These are phyloP conservation scores for Haplosporangium gracile DNA, from an alignment of 192 early-diverging fungal genomes.

Conservation along the genomic window DNA sequence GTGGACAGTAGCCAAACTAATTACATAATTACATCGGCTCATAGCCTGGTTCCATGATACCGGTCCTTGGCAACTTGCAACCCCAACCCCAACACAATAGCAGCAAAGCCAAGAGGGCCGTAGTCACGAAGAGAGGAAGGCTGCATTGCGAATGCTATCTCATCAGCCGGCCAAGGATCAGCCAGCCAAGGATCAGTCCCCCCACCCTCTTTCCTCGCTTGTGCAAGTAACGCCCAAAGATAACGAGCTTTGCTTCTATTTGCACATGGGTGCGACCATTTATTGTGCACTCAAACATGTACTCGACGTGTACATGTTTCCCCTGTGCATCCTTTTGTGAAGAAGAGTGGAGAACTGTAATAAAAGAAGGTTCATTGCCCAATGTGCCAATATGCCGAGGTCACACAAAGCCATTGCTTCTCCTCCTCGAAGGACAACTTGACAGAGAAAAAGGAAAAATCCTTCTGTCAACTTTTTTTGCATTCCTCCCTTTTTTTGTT, in stretches of 20 bases:
- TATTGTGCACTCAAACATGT: background rate
- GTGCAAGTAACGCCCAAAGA: background rate
- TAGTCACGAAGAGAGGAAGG: too few relatives aligned
- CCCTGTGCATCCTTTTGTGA: too few relatives aligned
- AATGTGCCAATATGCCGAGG: background rate
- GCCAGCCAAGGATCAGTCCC: background rate
- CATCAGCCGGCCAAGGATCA: background rate
- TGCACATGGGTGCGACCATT: background rate
- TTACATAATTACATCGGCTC: too few relatives aligned
- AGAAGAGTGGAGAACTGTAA: background rate
- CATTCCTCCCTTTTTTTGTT: background rate
- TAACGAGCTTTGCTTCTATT: background rate
- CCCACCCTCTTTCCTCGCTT: background rate
- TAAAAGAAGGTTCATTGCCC: conserved; percentile 8
- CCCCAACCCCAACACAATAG: too few relatives aligned
- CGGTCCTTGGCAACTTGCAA: too few relatives aligned
- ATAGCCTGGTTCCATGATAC: too few relatives aligned
- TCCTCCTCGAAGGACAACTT: background rate
- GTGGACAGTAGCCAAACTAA: too few relatives aligned
- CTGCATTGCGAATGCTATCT: too few relatives aligned
- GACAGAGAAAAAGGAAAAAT: background rate
- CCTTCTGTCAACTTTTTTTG: background rate
- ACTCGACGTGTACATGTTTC: too few relatives aligned
- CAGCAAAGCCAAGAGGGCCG: too few relatives aligned
- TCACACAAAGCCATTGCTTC: background rate